These are phyloP conservation scores for Xylaria arbuscula DNA, from an alignment of 2,329 filamentous ascomycete genomes.

Conservation along the genomic window DNA sequence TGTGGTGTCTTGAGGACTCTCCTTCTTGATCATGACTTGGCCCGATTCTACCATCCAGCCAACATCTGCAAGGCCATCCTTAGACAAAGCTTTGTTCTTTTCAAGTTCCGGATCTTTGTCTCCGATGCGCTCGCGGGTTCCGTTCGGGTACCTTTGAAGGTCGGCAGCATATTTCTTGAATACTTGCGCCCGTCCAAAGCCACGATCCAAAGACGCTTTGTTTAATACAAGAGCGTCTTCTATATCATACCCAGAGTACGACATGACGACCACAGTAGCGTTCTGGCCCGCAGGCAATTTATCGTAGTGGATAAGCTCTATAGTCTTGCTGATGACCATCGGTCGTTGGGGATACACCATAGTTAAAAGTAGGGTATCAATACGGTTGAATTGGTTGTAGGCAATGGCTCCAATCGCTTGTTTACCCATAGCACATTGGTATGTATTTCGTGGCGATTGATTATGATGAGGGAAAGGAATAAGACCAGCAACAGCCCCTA, in stretches of 20 bases:
- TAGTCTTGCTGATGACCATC: slow-evolving; percentile 97
- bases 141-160: slow-evolving; percentile 89
- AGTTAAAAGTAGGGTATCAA: slow-evolving; percentile 94
- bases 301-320: slow-evolving; percentile 96
- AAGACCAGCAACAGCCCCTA: slow-evolving; percentile 93
- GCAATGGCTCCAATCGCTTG: slow-evolving; percentile 99
- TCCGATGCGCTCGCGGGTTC: slow-evolving; percentile 73
- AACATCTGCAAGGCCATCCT: slow-evolving; percentile 89
- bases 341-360: slow-evolving; percentile 98
- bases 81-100: slow-evolving; percentile 78
- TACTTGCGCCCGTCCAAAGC: slow-evolving; percentile 97
- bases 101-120: slow-evolving; percentile 71
- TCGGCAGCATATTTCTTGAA: slow-evolving; percentile 92
- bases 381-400: slow-evolving; percentile 96
- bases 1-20: slow-evolving; percentile 79
- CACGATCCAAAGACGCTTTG: slow-evolving; percentile 93
- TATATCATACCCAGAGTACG: slow-evolving; percentile 98
- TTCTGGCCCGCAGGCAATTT: slow-evolving; percentile 97
- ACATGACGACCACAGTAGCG: slow-evolving; percentile 98
- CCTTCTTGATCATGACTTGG: slow-evolving; percentile 91
- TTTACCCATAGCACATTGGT: slow-evolving; percentile 99
- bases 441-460: slow-evolving; percentile 97
- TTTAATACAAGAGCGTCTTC: slow-evolving; percentile 97
- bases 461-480: slow-evolving; percentile 99
- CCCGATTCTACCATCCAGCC: slow-evolving; percentile 81